phyloP scores from a whole-genome alignment of 495 filamentous ascomycete genomes.

The Aspergillus steynii region DNA sequence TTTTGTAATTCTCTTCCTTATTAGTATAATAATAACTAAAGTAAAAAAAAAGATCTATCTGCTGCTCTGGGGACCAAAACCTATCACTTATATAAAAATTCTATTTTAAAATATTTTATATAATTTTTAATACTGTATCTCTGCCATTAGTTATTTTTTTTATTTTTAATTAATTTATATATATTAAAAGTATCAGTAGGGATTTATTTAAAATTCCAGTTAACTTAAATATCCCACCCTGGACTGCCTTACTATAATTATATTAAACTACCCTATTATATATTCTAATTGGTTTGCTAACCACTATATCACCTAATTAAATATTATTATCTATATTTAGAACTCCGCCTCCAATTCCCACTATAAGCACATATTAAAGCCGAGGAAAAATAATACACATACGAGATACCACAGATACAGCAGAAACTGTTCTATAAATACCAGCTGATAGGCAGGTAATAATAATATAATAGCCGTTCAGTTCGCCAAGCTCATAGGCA shows the following conservation, averaged over 20 bases:
- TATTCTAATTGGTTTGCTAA: not conserved
- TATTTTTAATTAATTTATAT: slow-evolving; percentile 20
- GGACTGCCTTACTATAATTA: slow-evolving; percentile 3
- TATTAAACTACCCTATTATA: not conserved
- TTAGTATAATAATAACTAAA: slow-evolving; percentile 19
- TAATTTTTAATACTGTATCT: slow-evolving; percentile 33
- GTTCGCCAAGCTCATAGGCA: slow-evolving; percentile 35
- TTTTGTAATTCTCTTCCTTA: slow-evolving; percentile 10
- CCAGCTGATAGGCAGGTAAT: no score
- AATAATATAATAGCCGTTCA: slow-evolving; percentile 30
- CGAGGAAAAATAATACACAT: no score
- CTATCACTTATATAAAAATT: slow-evolving; percentile 12
- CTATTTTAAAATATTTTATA: slow-evolving; percentile 18
- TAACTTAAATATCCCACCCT: not conserved
- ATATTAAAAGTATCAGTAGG: slow-evolving; percentile 17
- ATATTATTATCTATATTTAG: slow-evolving; percentile 19
- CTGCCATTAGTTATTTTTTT: slow-evolving; percentile 11
- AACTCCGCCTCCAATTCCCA: slow-evolving; percentile 44
- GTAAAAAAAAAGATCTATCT: slow-evolving; percentile 25
- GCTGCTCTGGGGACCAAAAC: slow-evolving; percentile 16
- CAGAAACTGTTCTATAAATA: no score
- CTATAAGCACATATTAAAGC: no score
- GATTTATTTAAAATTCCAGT: slow-evolving; percentile 22
- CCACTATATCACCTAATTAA: slow-evolving; percentile 30
- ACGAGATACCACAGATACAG: no score